Evolutionary conservation across 169 alveolate species (phyloP), one percentile per base, ranked within the genome.

Genomic region (Plasmodium fragile): DNA sequence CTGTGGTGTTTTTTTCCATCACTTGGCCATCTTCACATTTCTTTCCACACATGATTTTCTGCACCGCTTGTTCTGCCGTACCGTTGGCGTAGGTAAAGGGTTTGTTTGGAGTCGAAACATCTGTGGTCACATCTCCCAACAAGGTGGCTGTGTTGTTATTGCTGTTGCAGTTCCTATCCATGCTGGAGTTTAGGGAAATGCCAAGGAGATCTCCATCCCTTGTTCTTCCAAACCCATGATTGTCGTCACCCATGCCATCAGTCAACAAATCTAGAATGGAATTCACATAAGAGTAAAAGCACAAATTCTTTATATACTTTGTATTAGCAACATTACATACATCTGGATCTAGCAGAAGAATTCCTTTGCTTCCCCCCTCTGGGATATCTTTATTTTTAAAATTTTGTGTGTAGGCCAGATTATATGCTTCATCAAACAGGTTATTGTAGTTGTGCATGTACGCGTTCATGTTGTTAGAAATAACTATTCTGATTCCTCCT

Each of bases 331-430:
- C 71, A 34, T 85, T 85, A 4, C 85, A 85, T 3, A 85, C 93
- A 53, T 75, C 83, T 49, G 84, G 39, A 92, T 95, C 95, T 83
- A 97, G 95, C 49, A 97, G 95, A 16, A 97, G 95, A 28, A 96
- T 97, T 11, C 98, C 98, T 92, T 97, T 97, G 78, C 96, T 91
- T 1, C 98, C 98, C 4, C 98, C 98, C 80, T 97, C 98, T 0
- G 98, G 97, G 0, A 97, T 95, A 72, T 97, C 98, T 70, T 97
- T 97, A 85, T 97, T 97, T 92, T 97, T 97, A 69, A 95, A 92
- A 81, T 96, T 96, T 79, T 97, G 98, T 3, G 98, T 97, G 83
- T 82, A 92, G 13, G 97, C 95, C 43, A 97, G 95, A 80, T 96
- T 97, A 92, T 96, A 97, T 39, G 97, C 97, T 95, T 97, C 98